Evolutionary conservation across 2,329 filamentous ascomycete genomes (phyloP), one percentile per base, ranked within the genome.

Genomic region (Helminthosporium solani): DNA sequence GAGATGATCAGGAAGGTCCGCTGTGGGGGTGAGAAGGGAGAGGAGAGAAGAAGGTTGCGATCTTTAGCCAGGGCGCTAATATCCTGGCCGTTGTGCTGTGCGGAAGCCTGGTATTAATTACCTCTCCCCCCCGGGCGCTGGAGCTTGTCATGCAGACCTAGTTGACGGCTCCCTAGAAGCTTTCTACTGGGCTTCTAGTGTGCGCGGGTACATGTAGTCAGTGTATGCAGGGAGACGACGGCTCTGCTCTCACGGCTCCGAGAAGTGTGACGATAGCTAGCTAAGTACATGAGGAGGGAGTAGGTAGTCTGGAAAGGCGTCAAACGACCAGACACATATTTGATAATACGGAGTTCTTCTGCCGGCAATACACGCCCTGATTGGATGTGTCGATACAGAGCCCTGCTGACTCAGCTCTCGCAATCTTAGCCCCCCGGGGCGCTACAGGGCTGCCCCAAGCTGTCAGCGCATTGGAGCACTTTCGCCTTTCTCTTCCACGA

Each of bases 1-100:
- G 60, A 56, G 56, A 46, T 62, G 56, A 53, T 58, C 50, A 47
- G 52, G 40, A 40, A 44, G 52, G 48, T 61, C 57, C 58, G 61
- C 55, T 65, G 67, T 68, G 67, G 64, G 66, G 66, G 62, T 53
- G 58, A 56, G 49, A 57, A 55, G 66, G 61, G 54, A 60, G 56
- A 50, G 56, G 57, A 62, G 61, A 51, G 53, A 46, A 47, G 49
- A 53, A 49, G 28, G 28, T 31, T 31, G 28, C 28, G 12, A 31
- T 14, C 3, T n/a, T 31, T 31, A 31, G 28, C 9, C 33, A 19
- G 19, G 33, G 33, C 33, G 33, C 33, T 35, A 35, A 35, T 15
- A 27, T 40, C 20, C 37, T 21, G 37, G 15, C 40, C 40, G 40
- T 40, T 25, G 23, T 40, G 40, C 30, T 25, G 23, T 40, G 38